phyloP scores from a whole-genome alignment of 2,329 filamentous ascomycete genomes.

The Claviceps lovelessii region DNA sequence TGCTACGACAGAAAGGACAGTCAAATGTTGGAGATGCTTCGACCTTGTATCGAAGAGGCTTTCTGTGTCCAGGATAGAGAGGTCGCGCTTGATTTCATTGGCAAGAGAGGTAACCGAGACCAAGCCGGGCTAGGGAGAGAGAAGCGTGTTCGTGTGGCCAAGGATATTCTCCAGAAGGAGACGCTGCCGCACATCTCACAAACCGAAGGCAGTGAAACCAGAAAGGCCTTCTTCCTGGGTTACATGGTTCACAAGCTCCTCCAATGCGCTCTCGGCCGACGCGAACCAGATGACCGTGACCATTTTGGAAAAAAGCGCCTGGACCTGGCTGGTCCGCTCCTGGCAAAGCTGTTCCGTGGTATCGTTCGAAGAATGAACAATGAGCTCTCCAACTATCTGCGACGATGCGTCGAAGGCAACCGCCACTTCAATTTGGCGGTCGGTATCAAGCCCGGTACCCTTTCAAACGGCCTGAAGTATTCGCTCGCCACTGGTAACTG shows the following conservation, averaged over 20 bases:
- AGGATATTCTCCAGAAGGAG: slow-evolving; percentile 94
- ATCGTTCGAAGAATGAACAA: slow-evolving; percentile 83
- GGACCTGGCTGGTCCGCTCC: slow-evolving; percentile 82
- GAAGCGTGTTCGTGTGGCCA: slow-evolving; percentile 80
- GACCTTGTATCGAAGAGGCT: slow-evolving; percentile 92
- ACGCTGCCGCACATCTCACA: slow-evolving; percentile 94
- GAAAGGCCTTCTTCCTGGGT: slow-evolving; percentile 94
- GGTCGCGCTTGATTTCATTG: slow-evolving; percentile 87
- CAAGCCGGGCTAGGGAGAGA: slow-evolving; percentile 56
- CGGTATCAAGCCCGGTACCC: slow-evolving; percentile 77
- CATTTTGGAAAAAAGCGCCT: slow-evolving; percentile 98
- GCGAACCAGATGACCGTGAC: slow-evolving; percentile 92
- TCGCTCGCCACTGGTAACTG: slow-evolving; percentile 96
- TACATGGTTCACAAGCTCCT: slow-evolving; percentile 97
- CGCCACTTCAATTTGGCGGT: slow-evolving; percentile 81
- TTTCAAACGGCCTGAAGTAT: slow-evolving; percentile 92
- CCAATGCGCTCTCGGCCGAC: slow-evolving; percentile 81
- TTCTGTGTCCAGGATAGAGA: slow-evolving; percentile 94
- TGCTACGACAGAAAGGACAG: slow-evolving; percentile 92
- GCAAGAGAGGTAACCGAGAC: slow-evolving; percentile 63
- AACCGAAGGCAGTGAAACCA: slow-evolving; percentile 81
- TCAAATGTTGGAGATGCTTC: slow-evolving; percentile 93
- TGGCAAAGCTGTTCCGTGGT: slow-evolving; percentile 90
- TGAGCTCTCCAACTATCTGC: slow-evolving; percentile 81
- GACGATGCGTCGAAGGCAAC: slow-evolving; percentile 79